Conservation (phyloP, 495 filamentous ascomycete species). For the Cercophora scortea region DNA sequence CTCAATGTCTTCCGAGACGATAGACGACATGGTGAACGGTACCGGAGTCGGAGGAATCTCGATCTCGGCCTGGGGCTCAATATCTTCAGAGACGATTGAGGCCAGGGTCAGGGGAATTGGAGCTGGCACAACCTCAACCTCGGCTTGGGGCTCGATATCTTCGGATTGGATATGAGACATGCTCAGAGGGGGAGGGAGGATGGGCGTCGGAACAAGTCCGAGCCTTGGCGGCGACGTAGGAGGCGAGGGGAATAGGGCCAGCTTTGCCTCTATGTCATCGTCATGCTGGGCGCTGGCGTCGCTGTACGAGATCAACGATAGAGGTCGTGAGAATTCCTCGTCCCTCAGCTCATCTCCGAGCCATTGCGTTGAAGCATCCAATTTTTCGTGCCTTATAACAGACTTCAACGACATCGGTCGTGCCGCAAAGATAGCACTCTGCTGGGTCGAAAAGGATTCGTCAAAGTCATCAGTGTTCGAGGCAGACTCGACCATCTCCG, state of each 20-base stretch:
- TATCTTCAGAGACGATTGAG: conserved; percentile 15
- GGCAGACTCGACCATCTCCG: neutral
- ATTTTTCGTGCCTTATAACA: conserved; percentile 18
- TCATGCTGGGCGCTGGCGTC: conserved; percentile 32
- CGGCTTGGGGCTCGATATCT: conserved; percentile 19
- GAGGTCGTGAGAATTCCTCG: conserved; percentile 13
- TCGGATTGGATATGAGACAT: conserved; percentile 22
- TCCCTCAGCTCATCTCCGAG: conserved; percentile 18
- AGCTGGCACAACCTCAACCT: conserved; percentile 6
- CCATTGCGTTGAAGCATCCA: conserved; percentile 20
- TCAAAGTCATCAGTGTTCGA: neutral
- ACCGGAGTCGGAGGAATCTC: conserved; percentile 6
- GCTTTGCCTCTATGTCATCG: conserved; percentile 35
- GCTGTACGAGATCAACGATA: conserved; percentile 27
- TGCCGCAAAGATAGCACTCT: conserved; percentile 11
- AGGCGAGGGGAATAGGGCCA: conserved; percentile 40
- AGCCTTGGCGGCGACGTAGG: conserved; percentile 25
- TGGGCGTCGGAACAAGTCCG: conserved; percentile 8
- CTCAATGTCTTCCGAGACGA: conserved; percentile 21
- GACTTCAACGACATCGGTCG: conserved; percentile 34
- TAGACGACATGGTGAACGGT: conserved; percentile 12
- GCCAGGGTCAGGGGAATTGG: conserved; percentile 11
- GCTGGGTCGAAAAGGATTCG: conserved; percentile 2
- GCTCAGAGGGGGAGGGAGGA: conserved; percentile 15
- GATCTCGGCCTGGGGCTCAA: conserved; percentile 18